Base-by-base conservation (phyloP, 352 stramenopile species). In the Peronospora destructor region DNA sequence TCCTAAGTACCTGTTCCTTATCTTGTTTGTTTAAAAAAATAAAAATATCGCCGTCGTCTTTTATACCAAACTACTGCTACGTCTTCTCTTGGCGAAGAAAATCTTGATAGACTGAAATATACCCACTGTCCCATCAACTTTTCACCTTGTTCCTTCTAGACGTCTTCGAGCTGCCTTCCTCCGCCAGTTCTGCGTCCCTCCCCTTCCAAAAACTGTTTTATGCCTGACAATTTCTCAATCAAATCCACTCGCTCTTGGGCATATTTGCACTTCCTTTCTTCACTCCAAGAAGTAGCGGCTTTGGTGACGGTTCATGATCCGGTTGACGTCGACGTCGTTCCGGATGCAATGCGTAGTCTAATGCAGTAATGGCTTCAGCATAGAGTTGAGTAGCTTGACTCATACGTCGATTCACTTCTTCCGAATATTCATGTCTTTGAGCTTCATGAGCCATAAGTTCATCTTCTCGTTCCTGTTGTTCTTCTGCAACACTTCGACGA, bases 331-430 rank as follows among this genome's bases (percentile, higher is more conserved):
- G 55, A 0, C 61, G 56, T 33, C 61, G 56, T 33, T 68, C 50
- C 26, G 72, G 72, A 45, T 75, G 65, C 30, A 84, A 64, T 30
- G 72, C 72, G 19, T 61, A 68, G 54, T 84, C 62, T 26, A 84
- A 56, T 6, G 66, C 50, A 56, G 26, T 74, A 45, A 84, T 75
- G 16, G 72, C 72, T 37, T 81, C 69, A 1, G 64, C 65, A 38
- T 84, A 84, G 5, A 84, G 63, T 39, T 84, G 67, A 25, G 67
- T 75, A 4, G 72, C 72, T 26, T 76, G 72, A 51, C 59, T 77
- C 59, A 81, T 64, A 25, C 66, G 67, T 36, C 63, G 56, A 47
- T 69, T 76, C 4, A 63, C 61, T 32, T 77, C 67, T 11, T 69
- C 33, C 33, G 66, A 68, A 50, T 62, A 71, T 37, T 74, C 65